Percentiles rank a stretch among this genome's conserved stretches.
Evolutionary conservation across 371 early-diverging fungal genomes (phyloP).

Genomic region (Zychaea mexicana): DNA sequence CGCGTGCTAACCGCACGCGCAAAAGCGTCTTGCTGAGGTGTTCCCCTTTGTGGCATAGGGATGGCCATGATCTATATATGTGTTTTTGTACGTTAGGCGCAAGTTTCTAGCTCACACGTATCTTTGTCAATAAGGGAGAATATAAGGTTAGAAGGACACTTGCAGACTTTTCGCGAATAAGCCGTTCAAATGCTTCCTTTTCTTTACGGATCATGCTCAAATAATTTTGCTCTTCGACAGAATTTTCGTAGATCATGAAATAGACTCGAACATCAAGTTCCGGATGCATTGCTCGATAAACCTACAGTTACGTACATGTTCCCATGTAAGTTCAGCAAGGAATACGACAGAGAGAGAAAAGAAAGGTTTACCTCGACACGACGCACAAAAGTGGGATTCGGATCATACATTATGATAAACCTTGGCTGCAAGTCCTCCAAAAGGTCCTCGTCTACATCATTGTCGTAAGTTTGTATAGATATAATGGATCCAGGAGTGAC

Average conservation of each 20-base stretch:
- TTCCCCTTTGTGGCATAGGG: slow-evolving; percentile 58
- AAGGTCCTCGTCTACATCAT: slow-evolving; percentile 49
- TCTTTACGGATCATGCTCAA: slow-evolving; percentile 84
- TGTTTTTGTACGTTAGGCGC: neutral
- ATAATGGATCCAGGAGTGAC: slow-evolving; percentile 35
- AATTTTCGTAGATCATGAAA: slow-evolving; percentile 92
- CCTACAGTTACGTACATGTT: slow-evolving; percentile 10
- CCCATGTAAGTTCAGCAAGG: neutral
- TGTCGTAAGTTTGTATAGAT: slow-evolving; percentile 68
- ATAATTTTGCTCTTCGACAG: slow-evolving; percentile 95
- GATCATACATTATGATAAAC: slow-evolving; percentile 90
- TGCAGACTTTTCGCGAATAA: slow-evolving; percentile 91
- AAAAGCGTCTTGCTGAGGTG: slow-evolving; percentile 47
- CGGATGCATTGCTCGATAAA: slow-evolving; percentile 70
- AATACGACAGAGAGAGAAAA: neutral
- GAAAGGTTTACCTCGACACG: slow-evolving; percentile 69
- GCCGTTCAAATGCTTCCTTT: slow-evolving; percentile 91
- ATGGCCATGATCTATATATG: slow-evolving; percentile 75
- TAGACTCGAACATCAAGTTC: slow-evolving; percentile 72
- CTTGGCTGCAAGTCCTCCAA: slow-evolving; percentile 76
- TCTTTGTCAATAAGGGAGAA: too few relatives aligned
- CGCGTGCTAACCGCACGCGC: slow-evolving; percentile 60
- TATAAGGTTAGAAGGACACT: neutral
- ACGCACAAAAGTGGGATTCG: slow-evolving; percentile 85
- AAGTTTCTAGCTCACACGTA: too few relatives aligned